Evolutionary conservation across 306 rosid species (phyloP), one percentile per base, ranked within the genome.

Genomic region (Acacia crassicarpa): DNA sequence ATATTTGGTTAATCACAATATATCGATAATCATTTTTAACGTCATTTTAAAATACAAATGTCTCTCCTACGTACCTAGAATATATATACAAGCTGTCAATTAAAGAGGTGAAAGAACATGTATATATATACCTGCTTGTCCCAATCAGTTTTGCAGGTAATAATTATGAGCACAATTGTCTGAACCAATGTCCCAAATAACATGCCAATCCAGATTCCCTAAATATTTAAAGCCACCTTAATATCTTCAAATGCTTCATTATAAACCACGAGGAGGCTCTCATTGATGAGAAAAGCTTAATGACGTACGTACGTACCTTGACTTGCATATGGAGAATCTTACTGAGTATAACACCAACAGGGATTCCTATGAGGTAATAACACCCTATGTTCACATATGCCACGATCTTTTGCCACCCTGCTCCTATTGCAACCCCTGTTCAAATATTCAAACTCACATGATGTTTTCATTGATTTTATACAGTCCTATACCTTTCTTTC

Each of bases 201-300:
- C 94, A 91, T 91, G 75, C 94, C 94, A 79, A 87, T 84, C 92
- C 92, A 89, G 19, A 91, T 83, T 32, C 92, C 94, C 92, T 91
- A 7, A 75, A 80, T 27, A 15, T 32, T 15, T 5, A 11, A 70
- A 68, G 59, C 9, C 4, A 6, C 44, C 67, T 32, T 72, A 23
- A 23, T 17, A 68, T 12, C 12, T 54, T 72, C 35, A 61, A 54
- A 17, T 22, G 54, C 79, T 75, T 17, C 6, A 61, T 10, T 25
- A 67, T 25, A 13, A 2, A 58, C 2, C 63, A 61, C 7, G 56
- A 43, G 12, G 1, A 61, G 19, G 23, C 23, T 33, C 14, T 38
- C 46, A 38, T 38, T 6, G 40, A 35, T 35, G 40, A 16, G 23
- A 25, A 61, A 25, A 61, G 32, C 67, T 61, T 61, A 11, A 2